Conservation (phyloP, 1,139 yeast genomes). For the Candida frijolesensis region DNA sequence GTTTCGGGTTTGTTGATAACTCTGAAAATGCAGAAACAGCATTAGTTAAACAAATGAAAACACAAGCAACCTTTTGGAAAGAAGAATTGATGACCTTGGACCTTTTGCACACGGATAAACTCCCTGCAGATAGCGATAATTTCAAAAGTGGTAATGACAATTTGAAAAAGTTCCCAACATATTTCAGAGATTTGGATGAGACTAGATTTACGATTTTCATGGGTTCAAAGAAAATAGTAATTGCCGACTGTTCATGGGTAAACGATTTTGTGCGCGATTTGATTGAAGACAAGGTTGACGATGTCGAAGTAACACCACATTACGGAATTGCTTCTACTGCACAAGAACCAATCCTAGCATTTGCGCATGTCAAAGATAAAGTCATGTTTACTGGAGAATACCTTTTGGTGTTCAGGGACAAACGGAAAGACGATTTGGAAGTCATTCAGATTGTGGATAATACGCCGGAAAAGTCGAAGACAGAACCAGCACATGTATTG, state of each 20-base stretch:
- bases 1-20: conserved; percentile 43
- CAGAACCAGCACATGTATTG: not conserved
- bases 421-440: conserved; percentile 17
- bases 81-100: conserved; percentile 18
- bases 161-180: conserved; percentile 2
- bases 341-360: conserved; percentile 13
- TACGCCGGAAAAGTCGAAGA: not conserved
- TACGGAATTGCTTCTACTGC: conserved; percentile 12
- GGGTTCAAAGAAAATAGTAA: conserved; percentile 11
- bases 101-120: conserved; percentile 18
- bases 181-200: conserved; percentile 12
- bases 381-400: conserved; percentile 29
- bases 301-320: conserved; percentile 7
- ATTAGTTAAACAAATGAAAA: conserved; percentile 5
- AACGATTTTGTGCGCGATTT: conserved; percentile 10
- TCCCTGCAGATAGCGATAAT: conserved; percentile 7
- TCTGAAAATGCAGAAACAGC: conserved; percentile 17
- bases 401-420: conserved; percentile 18
- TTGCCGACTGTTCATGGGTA: conserved; percentile 19
- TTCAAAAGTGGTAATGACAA: not conserved
- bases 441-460: conserved; percentile 13
- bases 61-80: conserved; percentile 16
- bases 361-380: conserved; percentile 26
- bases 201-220: conserved; percentile 13
- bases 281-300: conserved; percentile 4